A percentile compares a stretch with the other conserved stretches of the same genome.
These are phyloP conservation scores for Gossypium trilobum DNA, from an alignment of 441 rosid genomes.

Conservation along the genomic window DNA sequence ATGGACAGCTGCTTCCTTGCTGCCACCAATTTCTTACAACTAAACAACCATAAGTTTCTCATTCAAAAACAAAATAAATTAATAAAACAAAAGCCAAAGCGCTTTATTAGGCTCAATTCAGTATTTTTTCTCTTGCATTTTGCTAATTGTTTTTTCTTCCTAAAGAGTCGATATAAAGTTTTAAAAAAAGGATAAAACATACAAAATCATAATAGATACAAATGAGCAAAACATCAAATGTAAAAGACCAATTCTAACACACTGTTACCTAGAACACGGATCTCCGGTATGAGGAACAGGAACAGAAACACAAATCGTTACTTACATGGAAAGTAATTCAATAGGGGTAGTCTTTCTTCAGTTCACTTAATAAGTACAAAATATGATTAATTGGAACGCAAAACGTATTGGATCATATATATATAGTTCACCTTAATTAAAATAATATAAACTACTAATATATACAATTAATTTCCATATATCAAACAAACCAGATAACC, in stretches of 20 bases:
- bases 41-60: slow-evolving; percentile 32
- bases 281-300: too few species aligned
- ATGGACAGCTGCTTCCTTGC: slow-evolving; percentile 95
- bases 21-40: slow-evolving; percentile 85
- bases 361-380: too few species aligned
- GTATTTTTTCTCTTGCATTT: neutral
- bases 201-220: neutral
- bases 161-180: neutral
- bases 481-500: too few species aligned
- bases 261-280: too few species aligned
- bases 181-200: neutral
- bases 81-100: neutral
- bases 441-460: too few species aligned
- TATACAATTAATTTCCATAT: too few species aligned
- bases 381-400: too few species aligned
- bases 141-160: neutral
- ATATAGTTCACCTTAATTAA: too few species aligned
- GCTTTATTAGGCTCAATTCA: neutral
- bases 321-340: too few species aligned
- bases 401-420: too few species aligned
- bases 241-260: neutral
- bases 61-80: neutral
- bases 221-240: neutral
- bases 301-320: too few species aligned
- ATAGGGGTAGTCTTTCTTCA: too few species aligned